Evolutionary conservation across 768 basidiomycete species (phyloP).

Genomic region (Pulveroboletus sp.): DNA sequence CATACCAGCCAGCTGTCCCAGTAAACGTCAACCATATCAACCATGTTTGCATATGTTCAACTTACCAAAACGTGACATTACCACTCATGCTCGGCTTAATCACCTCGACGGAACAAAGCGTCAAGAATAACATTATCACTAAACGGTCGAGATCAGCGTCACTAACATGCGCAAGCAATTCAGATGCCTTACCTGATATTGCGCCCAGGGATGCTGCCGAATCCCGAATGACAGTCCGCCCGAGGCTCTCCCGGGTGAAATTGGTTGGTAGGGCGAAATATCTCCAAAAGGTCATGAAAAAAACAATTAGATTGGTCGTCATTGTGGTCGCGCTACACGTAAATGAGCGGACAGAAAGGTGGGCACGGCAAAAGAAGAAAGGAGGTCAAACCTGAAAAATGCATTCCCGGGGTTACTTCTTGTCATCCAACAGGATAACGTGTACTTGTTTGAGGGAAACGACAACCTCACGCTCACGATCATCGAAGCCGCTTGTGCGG

Average conservation of each 20-base stretch:
- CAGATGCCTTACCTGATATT: constrained; percentile 13
- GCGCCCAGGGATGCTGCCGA: constrained; percentile 3
- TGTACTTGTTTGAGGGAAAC: constrained; percentile 8
- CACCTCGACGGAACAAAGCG: constrained; percentile 10
- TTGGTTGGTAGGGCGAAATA: constrained; percentile 10
- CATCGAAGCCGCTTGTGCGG: constrained; percentile 17
- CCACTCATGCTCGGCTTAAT: constrained; percentile 12
- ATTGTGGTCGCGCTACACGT: constrained; percentile 16
- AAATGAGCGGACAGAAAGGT: background rate
- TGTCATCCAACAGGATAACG: constrained; percentile 15
- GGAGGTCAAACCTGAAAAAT: constrained; percentile 16
- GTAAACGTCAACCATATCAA: background rate
- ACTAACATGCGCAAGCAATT: background rate
- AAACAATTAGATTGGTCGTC: constrained; percentile 8
- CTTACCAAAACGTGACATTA: constrained; percentile 24
- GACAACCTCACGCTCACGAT: constrained; percentile 11
- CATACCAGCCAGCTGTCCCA: constrained; percentile 18
- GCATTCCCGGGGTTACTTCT: constrained; percentile 10
- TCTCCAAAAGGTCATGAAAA: constrained; percentile 21
- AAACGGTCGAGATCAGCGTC: background rate
- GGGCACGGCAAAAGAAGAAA: background rate
- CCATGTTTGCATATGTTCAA: background rate
- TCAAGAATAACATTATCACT: constrained; percentile 20
- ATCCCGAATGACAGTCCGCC: constrained; percentile 17
- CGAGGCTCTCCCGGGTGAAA: constrained; percentile 2